These are phyloP conservation scores for Penicillium fuscoglaucum DNA, from an alignment of 2,329 filamentous ascomycete genomes.

Conservation along the genomic window DNA sequence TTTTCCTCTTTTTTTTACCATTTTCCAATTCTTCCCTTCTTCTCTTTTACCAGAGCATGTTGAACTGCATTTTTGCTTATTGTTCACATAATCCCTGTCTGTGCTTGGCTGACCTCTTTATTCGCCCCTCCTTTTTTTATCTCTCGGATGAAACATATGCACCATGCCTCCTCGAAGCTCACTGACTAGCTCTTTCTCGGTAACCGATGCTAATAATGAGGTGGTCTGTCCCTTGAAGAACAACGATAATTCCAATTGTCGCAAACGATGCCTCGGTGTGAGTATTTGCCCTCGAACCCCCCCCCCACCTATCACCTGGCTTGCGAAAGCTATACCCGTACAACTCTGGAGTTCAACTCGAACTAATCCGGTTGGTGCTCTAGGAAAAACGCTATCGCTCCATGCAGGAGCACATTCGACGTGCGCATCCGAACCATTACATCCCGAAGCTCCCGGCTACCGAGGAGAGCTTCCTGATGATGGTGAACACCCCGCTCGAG, in stretches of 20 bases:
- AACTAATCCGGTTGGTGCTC: slow-evolving; percentile 22
- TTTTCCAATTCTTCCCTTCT: slow-evolving; percentile 6
- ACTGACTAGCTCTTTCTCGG: slow-evolving; percentile 85
- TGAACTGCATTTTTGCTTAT: slow-evolving; percentile 7
- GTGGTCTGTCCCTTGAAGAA: slow-evolving; percentile 95
- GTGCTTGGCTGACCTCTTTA: slow-evolving; percentile 12
- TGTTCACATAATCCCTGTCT: slow-evolving; percentile 14
- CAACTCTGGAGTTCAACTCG: slow-evolving; percentile 12
- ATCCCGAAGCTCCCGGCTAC: slow-evolving; percentile 97
- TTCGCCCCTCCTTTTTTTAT: slow-evolving; percentile 14
- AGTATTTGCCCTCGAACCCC: slow-evolving; percentile 52
- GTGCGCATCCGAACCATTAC: slow-evolving; percentile 95
- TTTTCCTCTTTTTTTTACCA: slow-evolving; percentile 15
- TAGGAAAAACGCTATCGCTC: slow-evolving; percentile 96
- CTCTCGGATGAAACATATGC: slow-evolving; percentile 43
- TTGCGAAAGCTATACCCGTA: slow-evolving; percentile 3
- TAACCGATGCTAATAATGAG: slow-evolving; percentile 89
- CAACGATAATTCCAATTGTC: slow-evolving; percentile 93
- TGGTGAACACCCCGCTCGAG: slow-evolving; percentile 87
- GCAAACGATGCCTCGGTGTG: slow-evolving; percentile 97
- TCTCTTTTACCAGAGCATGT: slow-evolving; percentile 12
- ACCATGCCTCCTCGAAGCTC: slow-evolving; percentile 86
- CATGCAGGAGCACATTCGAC: slow-evolving; percentile 98
- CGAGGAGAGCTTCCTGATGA: slow-evolving; percentile 94
- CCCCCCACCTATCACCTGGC: slow-evolving; percentile 16